Evolutionary conservation across 2,329 filamentous ascomycete species (phyloP), one percentile per base, ranked within the genome.

Genomic region (Trichoderma citrinoviride): DNA sequence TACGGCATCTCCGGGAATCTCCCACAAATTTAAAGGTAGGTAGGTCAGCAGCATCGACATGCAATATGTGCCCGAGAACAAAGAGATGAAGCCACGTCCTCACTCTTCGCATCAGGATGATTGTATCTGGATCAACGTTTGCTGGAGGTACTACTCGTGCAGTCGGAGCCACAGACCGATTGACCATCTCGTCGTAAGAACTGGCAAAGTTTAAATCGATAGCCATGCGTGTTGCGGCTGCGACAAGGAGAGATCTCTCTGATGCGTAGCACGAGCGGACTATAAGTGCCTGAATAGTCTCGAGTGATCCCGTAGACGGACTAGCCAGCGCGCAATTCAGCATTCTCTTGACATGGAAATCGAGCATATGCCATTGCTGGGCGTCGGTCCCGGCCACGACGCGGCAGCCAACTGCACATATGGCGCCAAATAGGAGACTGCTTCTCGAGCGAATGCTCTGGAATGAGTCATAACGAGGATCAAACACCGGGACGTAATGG

Each of bases 51-150:
- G 77, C 78, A 66, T 81, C 78, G 10, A 81, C 75, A 3, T 77
- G 75, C 17, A 80, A 75, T 68, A 82, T 84, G 66, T 84, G 78
- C 25, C 84, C 82, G 12, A 85, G 71, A 21, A 85, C 80, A 65
- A 83, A 77, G 4, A 84, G 75, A 3, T 80, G 81, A 70, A 84
- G 80, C 82, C 83, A 85, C 0, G 82, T 78, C 44, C 83, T 75
- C 0, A 78, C 73, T 54, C 77, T 77, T 23, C 78, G 74, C 74
- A 81, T 78, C 62, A 83, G 68, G 3, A n/a, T 5, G 2, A 64
- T 27, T 10, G 49, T 50, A 12, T 70, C 68, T 17, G 72, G 68
- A 43, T 78, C 76, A 3, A 14, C 37, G 1, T n/a, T 19, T 17
- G 49, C 17, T 3, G 21, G 49, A 14, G 19, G 19, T 1, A 43